phyloP scores from a whole-genome alignment of 192 early-diverging fungal species.

The Coemansia guatemalensis region DNA sequence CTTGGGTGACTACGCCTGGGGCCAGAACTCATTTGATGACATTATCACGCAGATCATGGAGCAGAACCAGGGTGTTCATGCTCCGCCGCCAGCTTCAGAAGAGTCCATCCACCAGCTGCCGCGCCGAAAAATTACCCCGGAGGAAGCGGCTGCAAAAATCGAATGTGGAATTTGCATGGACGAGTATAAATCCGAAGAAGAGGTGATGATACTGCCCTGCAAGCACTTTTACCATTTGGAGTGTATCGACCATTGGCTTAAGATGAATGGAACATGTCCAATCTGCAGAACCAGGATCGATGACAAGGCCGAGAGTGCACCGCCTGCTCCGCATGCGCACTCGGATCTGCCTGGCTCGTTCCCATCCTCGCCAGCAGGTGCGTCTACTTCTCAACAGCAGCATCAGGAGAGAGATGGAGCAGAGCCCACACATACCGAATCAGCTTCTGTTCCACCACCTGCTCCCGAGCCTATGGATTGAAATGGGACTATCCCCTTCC shows the following conservation, averaged over 20 bases:
- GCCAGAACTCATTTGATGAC: conserved; percentile 78
- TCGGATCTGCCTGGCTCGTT: conserved; percentile 49
- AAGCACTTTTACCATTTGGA: conserved; percentile 85
- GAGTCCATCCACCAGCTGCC: conserved; percentile 70
- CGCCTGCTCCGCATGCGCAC: conserved; percentile 20
- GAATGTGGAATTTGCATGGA: conserved; percentile 93
- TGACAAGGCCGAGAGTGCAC: conserved; percentile 1
- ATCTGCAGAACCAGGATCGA: conserved; percentile 68
- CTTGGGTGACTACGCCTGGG: conserved; percentile 85
- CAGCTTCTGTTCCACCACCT: conserved; percentile 7
- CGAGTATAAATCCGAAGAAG: conserved; percentile 70
- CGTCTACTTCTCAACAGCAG: conserved; percentile 7
- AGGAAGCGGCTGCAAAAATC: conserved; percentile 61
- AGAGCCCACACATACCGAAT: background rate
- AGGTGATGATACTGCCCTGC: conserved; percentile 73
- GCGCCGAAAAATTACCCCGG: conserved; percentile 49
- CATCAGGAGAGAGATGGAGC: background rate
- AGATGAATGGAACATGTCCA: conserved; percentile 91
- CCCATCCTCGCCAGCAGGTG: conserved; percentile 25
- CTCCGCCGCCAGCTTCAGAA: conserved; percentile 79
- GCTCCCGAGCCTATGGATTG: conserved; percentile 39
- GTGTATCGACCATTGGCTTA: conserved; percentile 92
- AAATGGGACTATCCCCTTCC: background rate
- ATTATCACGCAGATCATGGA: conserved; percentile 88
- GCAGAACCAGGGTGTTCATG: conserved; percentile 56